Evolutionary conservation across 1,139 yeast genomes (phyloP).

Genomic region (Lodderomyces margitis): DNA sequence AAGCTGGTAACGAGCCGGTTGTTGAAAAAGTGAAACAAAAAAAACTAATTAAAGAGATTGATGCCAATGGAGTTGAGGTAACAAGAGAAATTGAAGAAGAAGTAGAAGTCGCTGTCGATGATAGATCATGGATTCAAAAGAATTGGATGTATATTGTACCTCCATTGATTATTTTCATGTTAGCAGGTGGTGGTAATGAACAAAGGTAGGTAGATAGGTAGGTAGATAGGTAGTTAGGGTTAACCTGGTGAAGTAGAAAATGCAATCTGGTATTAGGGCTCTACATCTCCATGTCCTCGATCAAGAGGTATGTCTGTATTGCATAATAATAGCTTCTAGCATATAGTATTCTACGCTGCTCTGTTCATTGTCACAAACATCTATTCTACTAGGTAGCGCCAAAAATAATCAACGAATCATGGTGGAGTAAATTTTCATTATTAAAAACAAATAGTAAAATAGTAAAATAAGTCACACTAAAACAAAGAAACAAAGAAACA

Average conservation of each 20-base stretch:
- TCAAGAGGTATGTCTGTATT: too few relatives aligned
- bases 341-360: too few relatives aligned
- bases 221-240: too few relatives aligned
- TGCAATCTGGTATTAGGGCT: too few relatives aligned
- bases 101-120: slow-evolving; percentile 28
- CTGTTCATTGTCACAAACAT: too few relatives aligned
- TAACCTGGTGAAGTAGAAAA: too few relatives aligned
- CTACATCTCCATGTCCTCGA: too few relatives aligned
- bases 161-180: slow-evolving; percentile 37
- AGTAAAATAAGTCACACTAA: neutral
- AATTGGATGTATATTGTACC: slow-evolving; percentile 53
- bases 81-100: slow-evolving; percentile 26
- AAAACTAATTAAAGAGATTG: slow-evolving; percentile 14
- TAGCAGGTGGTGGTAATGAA: slow-evolving; percentile 25
- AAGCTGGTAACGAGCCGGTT: slow-evolving; percentile 6
- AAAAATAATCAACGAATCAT: slow-evolving; percentile 12
- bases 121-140: slow-evolving; percentile 51
- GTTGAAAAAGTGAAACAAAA: slow-evolving; percentile 12
- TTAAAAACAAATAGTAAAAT: neutral
- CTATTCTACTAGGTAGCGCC: slow-evolving; percentile 7
- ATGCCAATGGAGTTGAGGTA: slow-evolving; percentile 27
- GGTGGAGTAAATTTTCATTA: slow-evolving; percentile 2
- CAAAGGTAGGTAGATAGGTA: slow-evolving; percentile 3
- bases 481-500: neutral
- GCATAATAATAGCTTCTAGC: too few relatives aligned